Conservation (phyloP, 176 grass and related monocot genomes). For the Triticum aestivum region DNA sequence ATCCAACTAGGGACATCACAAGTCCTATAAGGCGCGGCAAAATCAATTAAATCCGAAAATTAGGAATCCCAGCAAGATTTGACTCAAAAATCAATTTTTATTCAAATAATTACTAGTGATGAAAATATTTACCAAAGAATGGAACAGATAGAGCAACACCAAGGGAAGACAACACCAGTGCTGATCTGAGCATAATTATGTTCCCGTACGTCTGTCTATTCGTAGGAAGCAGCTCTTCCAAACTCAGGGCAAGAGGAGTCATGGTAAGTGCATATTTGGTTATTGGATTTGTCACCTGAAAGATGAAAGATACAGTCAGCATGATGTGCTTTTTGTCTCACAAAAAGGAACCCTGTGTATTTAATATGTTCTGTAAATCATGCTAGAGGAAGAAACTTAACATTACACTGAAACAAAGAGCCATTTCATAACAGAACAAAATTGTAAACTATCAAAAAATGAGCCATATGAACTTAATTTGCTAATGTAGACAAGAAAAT, state of each 20-base stretch:
- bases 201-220: conserved; percentile 48
- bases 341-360: not conserved
- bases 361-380: not conserved
- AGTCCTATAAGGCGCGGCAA: conserved; percentile 37
- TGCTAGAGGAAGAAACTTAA: not conserved
- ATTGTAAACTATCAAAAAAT: not conserved
- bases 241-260: conserved; percentile 67
- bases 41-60: not conserved
- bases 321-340: not conserved
- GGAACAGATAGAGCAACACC: conserved; percentile 64
- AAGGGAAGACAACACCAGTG: conserved; percentile 56
- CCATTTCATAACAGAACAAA: not conserved
- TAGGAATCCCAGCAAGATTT: not conserved
- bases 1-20: conserved; percentile 74
- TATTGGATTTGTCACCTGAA: conserved; percentile 80
- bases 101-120: not conserved
- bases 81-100: not conserved
- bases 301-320: conserved; percentile 23
- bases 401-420: not conserved
- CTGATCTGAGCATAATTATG: conserved; percentile 59
- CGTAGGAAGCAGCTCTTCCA: conserved; percentile 66
- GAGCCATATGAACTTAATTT: not conserved
- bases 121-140: conserved; percentile 58
- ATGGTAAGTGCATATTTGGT: conserved; percentile 87
- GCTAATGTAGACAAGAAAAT: conserved; percentile 4